Conservation (phyloP, 2,329 filamentous ascomycete genomes). For the Aspergillus nomiae region DNA sequence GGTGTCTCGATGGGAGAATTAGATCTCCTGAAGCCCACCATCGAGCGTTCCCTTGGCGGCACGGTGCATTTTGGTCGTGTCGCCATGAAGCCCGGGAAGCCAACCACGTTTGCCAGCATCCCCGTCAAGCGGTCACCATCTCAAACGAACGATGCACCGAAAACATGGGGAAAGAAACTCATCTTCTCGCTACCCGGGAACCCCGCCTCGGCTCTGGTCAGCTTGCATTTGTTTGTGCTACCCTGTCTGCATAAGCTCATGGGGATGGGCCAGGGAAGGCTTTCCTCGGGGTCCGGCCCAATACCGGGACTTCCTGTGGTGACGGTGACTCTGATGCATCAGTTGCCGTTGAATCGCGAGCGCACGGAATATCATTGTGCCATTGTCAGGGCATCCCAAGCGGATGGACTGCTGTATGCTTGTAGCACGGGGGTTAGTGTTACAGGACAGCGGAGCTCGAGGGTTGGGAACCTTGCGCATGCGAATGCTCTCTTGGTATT, state of each 20-base stretch:
- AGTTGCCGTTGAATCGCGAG: conserved; percentile 71
- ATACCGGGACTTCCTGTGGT: conserved; percentile 70
- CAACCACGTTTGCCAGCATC: conserved; percentile 92
- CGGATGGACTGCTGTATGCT: conserved; percentile 70
- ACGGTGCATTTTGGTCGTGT: conserved; percentile 96
- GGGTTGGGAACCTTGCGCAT: conserved; percentile 82
- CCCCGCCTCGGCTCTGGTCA: conserved; percentile 88
- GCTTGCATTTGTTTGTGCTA: conserved; percentile 90
- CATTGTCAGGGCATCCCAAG: conserved; percentile 62
- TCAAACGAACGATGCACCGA: conserved; percentile 44
- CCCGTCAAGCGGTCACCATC: conserved; percentile 55
- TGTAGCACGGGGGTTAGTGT: conserved; percentile 73
- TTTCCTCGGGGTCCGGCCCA: conserved; percentile 48
- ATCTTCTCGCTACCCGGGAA: conserved; percentile 94
- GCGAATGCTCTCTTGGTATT: conserved; percentile 83
- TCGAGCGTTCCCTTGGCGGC: conserved; percentile 85
- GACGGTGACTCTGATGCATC: conserved; percentile 69
- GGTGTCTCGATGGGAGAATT: conserved; percentile 98
- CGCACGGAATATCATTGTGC: conserved; percentile 88
- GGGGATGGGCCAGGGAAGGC: conserved; percentile 56
- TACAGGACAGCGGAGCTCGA: conserved; percentile 74
- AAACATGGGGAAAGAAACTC: conserved; percentile 63
- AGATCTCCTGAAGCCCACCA: conserved; percentile 92
- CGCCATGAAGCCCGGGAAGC: conserved; percentile 97
- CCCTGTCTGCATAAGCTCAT: conserved; percentile 78